Base-by-base conservation (phyloP, 495 filamentous ascomycete species). In the Penicillium herquei region DNA sequence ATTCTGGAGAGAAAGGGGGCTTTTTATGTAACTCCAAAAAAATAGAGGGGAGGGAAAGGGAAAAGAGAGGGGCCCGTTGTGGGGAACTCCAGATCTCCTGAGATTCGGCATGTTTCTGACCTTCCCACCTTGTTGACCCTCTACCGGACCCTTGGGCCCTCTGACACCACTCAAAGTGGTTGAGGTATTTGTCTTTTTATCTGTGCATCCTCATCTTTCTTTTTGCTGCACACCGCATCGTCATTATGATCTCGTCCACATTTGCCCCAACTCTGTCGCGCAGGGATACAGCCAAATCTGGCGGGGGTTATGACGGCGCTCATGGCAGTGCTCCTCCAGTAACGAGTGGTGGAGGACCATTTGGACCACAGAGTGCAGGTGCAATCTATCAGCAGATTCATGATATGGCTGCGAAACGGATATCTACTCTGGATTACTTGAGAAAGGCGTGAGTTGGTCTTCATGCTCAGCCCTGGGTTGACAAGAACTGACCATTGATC, bases 391-490 rank as follows among this genome's bases (percentile, higher is more conserved):
- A 91, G 67, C 89, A 95, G 55, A 90, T 99, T 40, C 88, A 94
- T 43, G 92, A 97, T 32, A 84, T 87, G 67, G 87, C 89, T 7
- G 86, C 89, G 17, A 99, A 97, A 77, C 81, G 94, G 59, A 96
- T 98, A 75, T 90, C 92, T n/a, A 99, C 95, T 0, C 67, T 99
- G 30, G 90, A 95, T 63, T 99, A 98, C 61, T 71, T 99, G 46
- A 82, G 91, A 49, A 96, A 95, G 74, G 87, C 90, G 89, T 96
- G 72, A 71, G 88, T 81, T 45, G 7, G 41, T 39, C 6, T 44
- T 16, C 3, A 31, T 37, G 21, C 4, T 26, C 4, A 4, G 14
- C 16, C 35, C 12, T 11, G 14, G 2, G 34, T 11, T 51, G 30
- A 17, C 7, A 6, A n/a, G 14, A 7, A 18, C 21, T 35, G 12